A percentile compares a stretch with the other conserved stretches of the same genome.
Conservation (phyloP, 2,329 filamentous ascomycete species). For the Colletotrichum aenigma region DNA sequence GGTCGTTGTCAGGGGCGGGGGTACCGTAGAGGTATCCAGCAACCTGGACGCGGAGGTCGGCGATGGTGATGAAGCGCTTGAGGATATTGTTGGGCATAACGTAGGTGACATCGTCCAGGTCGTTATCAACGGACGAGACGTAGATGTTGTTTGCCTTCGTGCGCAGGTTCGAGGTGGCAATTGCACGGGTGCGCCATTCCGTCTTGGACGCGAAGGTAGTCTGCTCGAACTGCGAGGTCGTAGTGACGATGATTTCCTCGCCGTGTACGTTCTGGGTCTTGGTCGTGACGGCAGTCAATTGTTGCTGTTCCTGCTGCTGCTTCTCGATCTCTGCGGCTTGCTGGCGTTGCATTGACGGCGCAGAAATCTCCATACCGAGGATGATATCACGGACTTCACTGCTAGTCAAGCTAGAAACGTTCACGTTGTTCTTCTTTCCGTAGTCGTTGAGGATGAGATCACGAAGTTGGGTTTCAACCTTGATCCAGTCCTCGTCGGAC, state of each 20-base stretch:
- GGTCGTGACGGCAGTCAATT: conserved; percentile 95
- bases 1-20: conserved; percentile 91
- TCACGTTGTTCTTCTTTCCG: conserved; percentile 99
- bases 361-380: conserved; percentile 98
- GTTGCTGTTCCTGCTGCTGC: conserved; percentile 95
- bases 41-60: conserved; percentile 94
- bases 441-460: conserved; percentile 98
- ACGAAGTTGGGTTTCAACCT: conserved; percentile 95
- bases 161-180: conserved; percentile 93
- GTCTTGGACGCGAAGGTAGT: conserved; percentile 98
- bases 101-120: conserved; percentile 90
- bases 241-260: conserved; percentile 97
- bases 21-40: conserved; percentile 94
- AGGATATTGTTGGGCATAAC: conserved; percentile 99
- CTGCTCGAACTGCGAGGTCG: conserved; percentile 97
- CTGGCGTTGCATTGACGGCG: conserved; percentile 96
- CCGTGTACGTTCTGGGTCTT: conserved; percentile 98
- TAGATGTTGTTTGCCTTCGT: conserved; percentile 98
- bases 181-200: conserved; percentile 95
- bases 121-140: conserved; percentile 93
- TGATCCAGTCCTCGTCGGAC: conserved; percentile 97
- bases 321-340: conserved; percentile 99
- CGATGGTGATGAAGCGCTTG: conserved; percentile 97
- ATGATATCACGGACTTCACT: conserved; percentile 99
- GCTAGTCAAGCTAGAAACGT: conserved; percentile 93